Evolutionary conservation across 768 basidiomycete species (phyloP), one percentile per base, ranked within the genome.

Genomic region (Suillus decipiens): DNA sequence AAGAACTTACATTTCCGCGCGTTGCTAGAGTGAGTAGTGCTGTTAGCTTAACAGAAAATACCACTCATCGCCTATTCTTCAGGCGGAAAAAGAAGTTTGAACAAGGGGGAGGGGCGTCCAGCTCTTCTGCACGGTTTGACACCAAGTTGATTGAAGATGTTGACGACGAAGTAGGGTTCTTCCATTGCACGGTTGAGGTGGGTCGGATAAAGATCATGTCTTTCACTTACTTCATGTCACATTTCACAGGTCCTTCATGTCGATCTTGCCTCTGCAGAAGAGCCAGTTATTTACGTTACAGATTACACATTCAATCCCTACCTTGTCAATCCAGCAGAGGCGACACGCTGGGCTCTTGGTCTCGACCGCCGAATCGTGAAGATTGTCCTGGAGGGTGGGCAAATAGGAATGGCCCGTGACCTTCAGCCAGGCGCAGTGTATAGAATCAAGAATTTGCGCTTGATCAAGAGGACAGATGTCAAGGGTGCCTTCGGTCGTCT

Each of bases 151-250:
- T 90, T 64, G 72, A 80, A 67, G 80, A 87, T 58, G 82, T 77
- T 6, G 75, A 75, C 17, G 69, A 71, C 41, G 78, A 77, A 41
- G 75, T 77, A 1, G 70, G 66, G 36, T 81, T 84, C 63, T 81
- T 88, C 64, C 80, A 81, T 54, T 88, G 86, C 65, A 78, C 82
- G 15, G 85, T 86, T 43, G 85, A 89, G 81, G 88, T 88, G 70
- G 34, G 61, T 14, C 47, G 67, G 22, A 12, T 55, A 41, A 17
- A 39, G 37, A 22, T n/a, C 58, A 28, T 6, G n/a, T 24, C 36
- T 34, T 19, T 31, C 11, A 41, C 59, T 12, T 56, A 41, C 59
- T 12, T 56, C 50, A 24, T 64, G 43, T 28, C 15, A 43, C 28
- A 60, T 48, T 33, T 37, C 59, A 15, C 61, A 89, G 88, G 71